These are phyloP conservation scores for Aspergillus nomiae DNA, from an alignment of 2,329 filamentous ascomycete genomes.

Conservation along the genomic window DNA sequence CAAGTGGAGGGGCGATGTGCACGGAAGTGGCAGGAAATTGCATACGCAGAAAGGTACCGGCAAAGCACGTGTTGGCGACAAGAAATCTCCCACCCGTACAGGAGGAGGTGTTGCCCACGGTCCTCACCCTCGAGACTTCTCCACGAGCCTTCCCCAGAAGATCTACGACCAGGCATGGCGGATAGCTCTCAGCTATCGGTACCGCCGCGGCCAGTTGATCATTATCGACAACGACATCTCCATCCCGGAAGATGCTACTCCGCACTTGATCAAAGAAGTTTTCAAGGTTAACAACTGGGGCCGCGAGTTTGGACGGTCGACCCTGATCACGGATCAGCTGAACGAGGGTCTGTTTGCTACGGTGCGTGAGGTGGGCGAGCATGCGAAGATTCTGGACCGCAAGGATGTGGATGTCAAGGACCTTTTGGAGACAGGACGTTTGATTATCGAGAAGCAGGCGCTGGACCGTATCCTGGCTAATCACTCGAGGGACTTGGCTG, in stretches of 20 bases:
- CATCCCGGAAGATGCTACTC: slow-evolving; percentile 55
- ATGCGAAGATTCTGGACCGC: slow-evolving; percentile 69
- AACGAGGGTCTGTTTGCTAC: slow-evolving; percentile 67
- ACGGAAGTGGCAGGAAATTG: slow-evolving; percentile 80
- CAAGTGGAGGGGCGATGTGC: slow-evolving; percentile 81
- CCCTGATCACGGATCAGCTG: slow-evolving; percentile 69
- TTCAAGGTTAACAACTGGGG: slow-evolving; percentile 73
- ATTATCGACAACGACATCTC: slow-evolving; percentile 79
- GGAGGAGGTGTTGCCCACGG: slow-evolving; percentile 89
- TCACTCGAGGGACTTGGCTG: slow-evolving; percentile 56
- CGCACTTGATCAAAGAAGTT: slow-evolving; percentile 67
- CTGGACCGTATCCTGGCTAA: slow-evolving; percentile 71
- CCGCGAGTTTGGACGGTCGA: slow-evolving; percentile 66
- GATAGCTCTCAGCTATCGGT: slow-evolving; percentile 89
- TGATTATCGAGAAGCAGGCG: slow-evolving; percentile 83
- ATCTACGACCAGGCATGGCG: slow-evolving; percentile 96
- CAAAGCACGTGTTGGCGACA: slow-evolving; percentile 74
- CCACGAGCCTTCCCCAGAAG: slow-evolving; percentile 78
- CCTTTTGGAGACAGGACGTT: slow-evolving; percentile 76
- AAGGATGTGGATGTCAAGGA: slow-evolving; percentile 96
- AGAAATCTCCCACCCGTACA: slow-evolving; percentile 76
- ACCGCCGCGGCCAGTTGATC: slow-evolving; percentile 81
- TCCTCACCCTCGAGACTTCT: slow-evolving; percentile 90
- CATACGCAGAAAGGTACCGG: slow-evolving; percentile 86
- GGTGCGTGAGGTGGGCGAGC: slow-evolving; percentile 63